A percentile compares a stretch with the other conserved stretches of the same genome.
These are phyloP conservation scores for Phytophthora constricta DNA, from an alignment of 352 stramenopile species.

Conservation along the genomic window DNA sequence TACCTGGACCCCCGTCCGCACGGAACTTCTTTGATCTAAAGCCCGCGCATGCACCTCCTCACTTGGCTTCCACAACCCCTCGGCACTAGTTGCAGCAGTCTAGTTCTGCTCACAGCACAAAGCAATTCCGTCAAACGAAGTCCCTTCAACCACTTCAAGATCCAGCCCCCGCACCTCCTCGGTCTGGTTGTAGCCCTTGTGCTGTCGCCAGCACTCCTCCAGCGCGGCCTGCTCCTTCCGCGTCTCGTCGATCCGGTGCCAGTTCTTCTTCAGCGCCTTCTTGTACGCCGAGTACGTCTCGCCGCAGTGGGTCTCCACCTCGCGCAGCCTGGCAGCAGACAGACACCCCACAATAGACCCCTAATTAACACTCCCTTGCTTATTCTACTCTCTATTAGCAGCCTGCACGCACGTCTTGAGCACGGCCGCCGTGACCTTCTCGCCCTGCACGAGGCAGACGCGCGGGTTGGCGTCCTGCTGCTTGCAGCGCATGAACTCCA, in stretches of 20 bases:
- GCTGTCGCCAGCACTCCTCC: slow-evolving; percentile 85
- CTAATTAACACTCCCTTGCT: neutral
- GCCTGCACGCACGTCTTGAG: slow-evolving; percentile 78
- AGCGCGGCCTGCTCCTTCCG: slow-evolving; percentile 88
- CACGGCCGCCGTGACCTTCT: slow-evolving; percentile 89
- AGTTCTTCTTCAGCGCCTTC: slow-evolving; percentile 90
- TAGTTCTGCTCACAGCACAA: slow-evolving; percentile 25
- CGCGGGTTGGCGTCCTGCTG: slow-evolving; percentile 81
- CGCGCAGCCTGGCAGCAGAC: slow-evolving; percentile 64
- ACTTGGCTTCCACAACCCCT: neutral
- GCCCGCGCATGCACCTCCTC: slow-evolving; percentile 11
- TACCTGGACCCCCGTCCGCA: slow-evolving; percentile 6
- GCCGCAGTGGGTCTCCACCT: slow-evolving; percentile 85
- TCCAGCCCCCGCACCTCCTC: slow-evolving; percentile 7
- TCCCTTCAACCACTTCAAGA: neutral
- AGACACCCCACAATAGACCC: slow-evolving; percentile 16
- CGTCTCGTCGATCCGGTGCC: slow-evolving; percentile 85
- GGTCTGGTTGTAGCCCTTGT: slow-evolving; percentile 64
- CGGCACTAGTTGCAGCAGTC: slow-evolving; percentile 9
- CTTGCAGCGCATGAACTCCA: slow-evolving; percentile 90
- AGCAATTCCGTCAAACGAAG: neutral
- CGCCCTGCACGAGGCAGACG: slow-evolving; percentile 82
- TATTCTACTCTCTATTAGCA: no score
- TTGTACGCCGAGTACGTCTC: slow-evolving; percentile 89
- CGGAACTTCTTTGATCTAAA: slow-evolving; percentile 39